These are phyloP conservation scores for Rubus idaeus DNA, from an alignment of 306 rosid genomes.

Conservation along the genomic window DNA sequence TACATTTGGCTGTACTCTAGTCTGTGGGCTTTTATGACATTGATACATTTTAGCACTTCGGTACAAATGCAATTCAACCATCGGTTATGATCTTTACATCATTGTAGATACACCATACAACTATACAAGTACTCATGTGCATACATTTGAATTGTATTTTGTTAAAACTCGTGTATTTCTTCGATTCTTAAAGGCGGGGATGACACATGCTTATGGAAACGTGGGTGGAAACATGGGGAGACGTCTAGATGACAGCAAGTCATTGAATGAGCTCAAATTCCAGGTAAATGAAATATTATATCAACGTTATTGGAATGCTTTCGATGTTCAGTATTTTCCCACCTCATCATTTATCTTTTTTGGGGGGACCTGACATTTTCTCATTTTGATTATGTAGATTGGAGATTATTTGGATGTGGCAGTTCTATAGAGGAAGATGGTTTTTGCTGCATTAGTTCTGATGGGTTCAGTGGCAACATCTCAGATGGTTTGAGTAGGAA, in stretches of 20 bases:
- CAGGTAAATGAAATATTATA: conserved; percentile 31
- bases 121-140: background rate
- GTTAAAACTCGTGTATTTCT: background rate
- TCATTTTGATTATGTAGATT: conserved; percentile 33
- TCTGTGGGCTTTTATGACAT: background rate
- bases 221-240: conserved; percentile 41
- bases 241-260: conserved; percentile 36
- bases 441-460: background rate
- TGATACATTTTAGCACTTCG: background rate
- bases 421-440: conserved; percentile 30
- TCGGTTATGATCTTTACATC: background rate
- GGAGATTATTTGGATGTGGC: conserved; percentile 67
- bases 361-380: conserved; percentile 12
- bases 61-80: background rate
- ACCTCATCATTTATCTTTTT: background rate
- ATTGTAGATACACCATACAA: background rate
- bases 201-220: conserved; percentile 43
- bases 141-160: background rate
- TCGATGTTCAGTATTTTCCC: background rate
- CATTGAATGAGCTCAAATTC: conserved; percentile 49
- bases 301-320: background rate
- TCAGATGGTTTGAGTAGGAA: conserved; percentile 4
- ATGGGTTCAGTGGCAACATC: background rate
- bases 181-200: conserved; percentile 34
- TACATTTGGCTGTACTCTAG: background rate